Conservation (phyloP, 306 rosid genomes). For the Arachis stenosperma region DNA sequence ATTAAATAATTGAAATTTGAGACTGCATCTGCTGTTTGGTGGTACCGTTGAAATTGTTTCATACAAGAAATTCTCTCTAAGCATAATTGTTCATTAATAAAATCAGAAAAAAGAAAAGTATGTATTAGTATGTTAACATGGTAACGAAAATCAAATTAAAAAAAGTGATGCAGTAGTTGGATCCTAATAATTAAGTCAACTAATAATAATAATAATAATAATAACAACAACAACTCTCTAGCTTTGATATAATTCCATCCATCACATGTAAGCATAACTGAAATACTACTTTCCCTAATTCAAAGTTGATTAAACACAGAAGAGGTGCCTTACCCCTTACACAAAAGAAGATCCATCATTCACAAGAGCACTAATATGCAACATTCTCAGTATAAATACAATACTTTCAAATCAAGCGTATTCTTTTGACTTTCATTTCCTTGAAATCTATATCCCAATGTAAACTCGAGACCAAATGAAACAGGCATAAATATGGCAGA, state of each 20-base stretch:
- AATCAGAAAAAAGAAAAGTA: not conserved
- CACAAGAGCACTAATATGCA: not conserved
- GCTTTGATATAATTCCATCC: slow-evolving; percentile 34
- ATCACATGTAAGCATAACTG: slow-evolving; percentile 32
- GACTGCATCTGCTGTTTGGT: not conserved
- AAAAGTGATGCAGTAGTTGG: slow-evolving; percentile 25
- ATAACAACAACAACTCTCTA: not conserved
- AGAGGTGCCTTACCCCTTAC: slow-evolving; percentile 39
- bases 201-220: not conserved
- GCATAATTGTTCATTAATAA: not conserved
- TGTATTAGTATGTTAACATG: slow-evolving; percentile 17
- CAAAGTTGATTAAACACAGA: slow-evolving; percentile 15
- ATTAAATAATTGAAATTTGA: not conserved
- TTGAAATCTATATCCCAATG: slow-evolving; percentile 1
- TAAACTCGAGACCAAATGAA: slow-evolving; percentile 1
- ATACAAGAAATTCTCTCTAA: not conserved
- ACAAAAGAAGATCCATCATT: slow-evolving; percentile 11
- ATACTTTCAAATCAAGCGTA: too few species aligned
- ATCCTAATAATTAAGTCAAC: slow-evolving; percentile 31
- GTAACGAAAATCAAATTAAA: slow-evolving; percentile 20
- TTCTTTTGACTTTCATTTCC: not conserved
- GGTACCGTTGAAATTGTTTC: slow-evolving; percentile 3
- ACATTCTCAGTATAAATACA: not conserved
- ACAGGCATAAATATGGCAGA: not conserved
- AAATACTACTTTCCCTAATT: slow-evolving; percentile 22